Conservation (phyloP, 2,329 filamentous ascomycete genomes). For the Tolypocladium ovalisporum region DNA sequence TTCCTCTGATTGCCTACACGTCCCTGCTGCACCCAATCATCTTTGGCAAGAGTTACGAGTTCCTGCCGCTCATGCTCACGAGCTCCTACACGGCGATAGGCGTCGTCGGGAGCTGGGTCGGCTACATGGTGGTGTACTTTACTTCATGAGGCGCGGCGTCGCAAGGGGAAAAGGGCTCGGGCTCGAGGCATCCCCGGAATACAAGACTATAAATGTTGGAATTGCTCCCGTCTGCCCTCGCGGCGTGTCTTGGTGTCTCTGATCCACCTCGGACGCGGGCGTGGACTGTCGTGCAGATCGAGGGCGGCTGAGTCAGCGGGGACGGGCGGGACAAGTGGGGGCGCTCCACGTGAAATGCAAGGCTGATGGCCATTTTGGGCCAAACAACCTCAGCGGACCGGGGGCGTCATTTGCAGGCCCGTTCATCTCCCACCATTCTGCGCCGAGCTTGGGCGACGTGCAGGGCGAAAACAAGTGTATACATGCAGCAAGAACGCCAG, state of each 20-base stretch:
- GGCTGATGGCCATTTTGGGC: conserved; percentile 12
- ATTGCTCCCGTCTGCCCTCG: not conserved
- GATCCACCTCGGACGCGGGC: not conserved
- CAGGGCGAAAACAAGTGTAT: not conserved
- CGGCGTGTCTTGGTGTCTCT: not conserved
- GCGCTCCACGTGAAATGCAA: conserved; percentile 18
- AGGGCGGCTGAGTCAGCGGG: conserved; percentile 12
- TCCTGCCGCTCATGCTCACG: conserved; percentile 92
- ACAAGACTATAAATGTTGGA: not conserved
- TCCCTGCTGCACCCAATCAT: conserved; percentile 73
- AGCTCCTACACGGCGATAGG: conserved; percentile 90
- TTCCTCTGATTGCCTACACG: conserved; percentile 82
- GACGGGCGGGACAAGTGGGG: conserved; percentile 11
- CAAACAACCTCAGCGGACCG: conserved; percentile 6
- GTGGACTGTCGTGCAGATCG: conserved; percentile 1
- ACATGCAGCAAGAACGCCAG: not conserved
- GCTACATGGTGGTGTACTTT: conserved; percentile 90
- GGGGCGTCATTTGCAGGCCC: not conserved
- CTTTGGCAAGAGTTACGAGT: conserved; percentile 76
- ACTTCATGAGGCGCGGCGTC: conserved; percentile 27
- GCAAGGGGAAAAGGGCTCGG: not conserved
- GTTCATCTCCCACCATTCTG: not conserved
- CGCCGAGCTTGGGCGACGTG: not conserved
- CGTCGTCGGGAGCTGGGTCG: conserved; percentile 92
- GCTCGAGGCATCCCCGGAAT: conserved; percentile 12